These are phyloP conservation scores for Talaromyces sp. DNA, from an alignment of 2,329 filamentous ascomycete genomes.

Conservation along the genomic window DNA sequence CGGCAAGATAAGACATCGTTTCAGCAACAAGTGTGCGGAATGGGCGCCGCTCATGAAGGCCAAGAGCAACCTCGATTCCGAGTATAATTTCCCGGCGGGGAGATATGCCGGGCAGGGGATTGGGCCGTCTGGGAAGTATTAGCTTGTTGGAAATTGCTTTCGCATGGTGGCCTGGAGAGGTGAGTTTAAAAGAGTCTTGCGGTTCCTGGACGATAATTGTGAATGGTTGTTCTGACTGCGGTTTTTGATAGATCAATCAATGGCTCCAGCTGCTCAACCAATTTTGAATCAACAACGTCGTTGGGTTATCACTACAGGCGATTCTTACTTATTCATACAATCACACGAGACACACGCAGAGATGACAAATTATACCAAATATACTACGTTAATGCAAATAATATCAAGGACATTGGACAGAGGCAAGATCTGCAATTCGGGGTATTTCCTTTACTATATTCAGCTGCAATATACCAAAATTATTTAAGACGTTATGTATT, in stretches of 20 bases:
- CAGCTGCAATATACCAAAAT: neutral
- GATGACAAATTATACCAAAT: neutral
- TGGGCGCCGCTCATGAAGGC: slow-evolving; percentile 18
- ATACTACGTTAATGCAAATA: neutral
- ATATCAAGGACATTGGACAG: neutral
- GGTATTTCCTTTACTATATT: neutral
- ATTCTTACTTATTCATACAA: neutral
- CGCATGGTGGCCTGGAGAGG: neutral
- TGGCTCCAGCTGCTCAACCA: neutral
- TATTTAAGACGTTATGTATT: neutral
- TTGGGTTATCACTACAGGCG: neutral
- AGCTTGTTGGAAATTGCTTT: neutral
- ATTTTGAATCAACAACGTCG: no score
- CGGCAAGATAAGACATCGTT: slow-evolving; percentile 3
- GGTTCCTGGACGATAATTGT: neutral
- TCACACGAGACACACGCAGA: neutral
- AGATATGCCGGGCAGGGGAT: slow-evolving; percentile 11
- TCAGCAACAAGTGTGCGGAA: slow-evolving; percentile 1
- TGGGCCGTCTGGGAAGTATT: neutral
- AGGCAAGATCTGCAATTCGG: neutral
- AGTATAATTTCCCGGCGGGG: slow-evolving; percentile 15
- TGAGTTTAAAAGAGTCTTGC: neutral
- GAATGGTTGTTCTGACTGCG: neutral
- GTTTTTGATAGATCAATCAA: neutral
- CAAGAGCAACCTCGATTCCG: slow-evolving; percentile 14